Evolutionary conservation across 495 filamentous ascomycete genomes (phyloP).

Genomic region (Penicillium longicatenatum): DNA sequence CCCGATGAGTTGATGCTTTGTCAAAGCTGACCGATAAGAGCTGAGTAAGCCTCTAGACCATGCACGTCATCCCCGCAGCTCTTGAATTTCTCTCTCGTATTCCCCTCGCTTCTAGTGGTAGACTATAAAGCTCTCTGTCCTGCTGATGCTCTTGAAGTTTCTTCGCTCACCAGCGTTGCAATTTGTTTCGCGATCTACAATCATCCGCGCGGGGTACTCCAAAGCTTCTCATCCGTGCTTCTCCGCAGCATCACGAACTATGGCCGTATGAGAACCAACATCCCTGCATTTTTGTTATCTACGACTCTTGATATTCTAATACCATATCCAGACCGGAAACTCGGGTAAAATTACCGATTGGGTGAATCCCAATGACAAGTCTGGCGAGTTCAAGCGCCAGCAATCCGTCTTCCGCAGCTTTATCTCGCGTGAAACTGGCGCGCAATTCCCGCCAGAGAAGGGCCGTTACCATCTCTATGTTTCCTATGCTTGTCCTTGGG

Average conservation of each 20-base stretch:
- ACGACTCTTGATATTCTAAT: constrained; percentile 1
- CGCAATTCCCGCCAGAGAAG: constrained; percentile 67
- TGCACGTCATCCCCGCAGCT: constrained; percentile 28
- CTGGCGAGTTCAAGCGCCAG: constrained; percentile 88
- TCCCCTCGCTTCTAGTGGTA: background rate
- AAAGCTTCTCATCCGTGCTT: constrained; percentile 22
- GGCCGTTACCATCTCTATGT: constrained; percentile 72
- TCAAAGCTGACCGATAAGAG: constrained; percentile 33
- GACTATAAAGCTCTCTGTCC: constrained; percentile 1
- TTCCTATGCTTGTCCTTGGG: constrained; percentile 74
- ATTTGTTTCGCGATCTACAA: constrained; percentile 21
- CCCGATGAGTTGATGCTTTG: constrained; percentile 26
- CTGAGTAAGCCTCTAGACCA: constrained; percentile 24
- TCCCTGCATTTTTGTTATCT: background rate
- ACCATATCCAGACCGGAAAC: constrained; percentile 32
- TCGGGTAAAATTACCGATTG: constrained; percentile 71
- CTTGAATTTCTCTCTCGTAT: background rate
- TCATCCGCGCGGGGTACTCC: constrained; percentile 18
- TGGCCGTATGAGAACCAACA: constrained; percentile 37
- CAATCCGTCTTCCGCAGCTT: constrained; percentile 69
- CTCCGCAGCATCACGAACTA: constrained; percentile 36
- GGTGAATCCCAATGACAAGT: constrained; percentile 71
- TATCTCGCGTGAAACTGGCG: constrained; percentile 64
- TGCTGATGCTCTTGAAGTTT: constrained; percentile 35
- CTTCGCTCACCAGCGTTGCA: constrained; percentile 26